phyloP scores from a whole-genome alignment of 1,284 basidiomycete genomes.

The Trametes versicolor region DNA sequence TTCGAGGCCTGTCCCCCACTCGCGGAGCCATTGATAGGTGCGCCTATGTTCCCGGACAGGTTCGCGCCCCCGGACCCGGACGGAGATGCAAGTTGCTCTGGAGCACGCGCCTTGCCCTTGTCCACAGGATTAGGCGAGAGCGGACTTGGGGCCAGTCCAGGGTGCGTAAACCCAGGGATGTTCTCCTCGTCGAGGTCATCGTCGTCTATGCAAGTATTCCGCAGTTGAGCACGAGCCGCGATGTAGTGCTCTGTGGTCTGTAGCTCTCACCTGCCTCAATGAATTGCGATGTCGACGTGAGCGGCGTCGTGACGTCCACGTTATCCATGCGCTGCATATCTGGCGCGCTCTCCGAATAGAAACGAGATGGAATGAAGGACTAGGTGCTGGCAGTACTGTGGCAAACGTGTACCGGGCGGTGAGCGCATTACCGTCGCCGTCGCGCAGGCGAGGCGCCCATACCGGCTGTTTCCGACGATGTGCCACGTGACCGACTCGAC shows the following conservation, averaged over 20 bases:
- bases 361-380: conserved; percentile 6
- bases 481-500: conserved; percentile 32
- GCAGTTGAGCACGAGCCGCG: conserved; percentile 10
- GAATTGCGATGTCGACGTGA: conserved; percentile 74
- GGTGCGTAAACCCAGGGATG: conserved; percentile 80
- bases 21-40: conserved; percentile 50
- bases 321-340: conserved; percentile 43
- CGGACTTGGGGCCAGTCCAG: conserved; percentile 54
- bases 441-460: conserved; percentile 23
- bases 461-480: conserved; percentile 14
- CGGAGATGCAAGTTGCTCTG: conserved; percentile 64
- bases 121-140: conserved; percentile 45
- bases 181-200: conserved; percentile 82
- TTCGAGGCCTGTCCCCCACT: conserved; percentile 46
- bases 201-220: conserved; percentile 64
- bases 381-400: conserved; percentile 6
- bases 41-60: conserved; percentile 80
- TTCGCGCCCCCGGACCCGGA: conserved; percentile 44
- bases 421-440: conserved; percentile 1
- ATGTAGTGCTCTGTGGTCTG: not conserved
- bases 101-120: conserved; percentile 77
- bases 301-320: conserved; percentile 51
- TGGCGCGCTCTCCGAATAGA: not conserved
- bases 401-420: not conserved
- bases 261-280: conserved; percentile 73